Evolutionary conservation across 495 filamentous ascomycete genomes (phyloP), one percentile per base, ranked within the genome.

Genomic region (Tuber brumale): DNA sequence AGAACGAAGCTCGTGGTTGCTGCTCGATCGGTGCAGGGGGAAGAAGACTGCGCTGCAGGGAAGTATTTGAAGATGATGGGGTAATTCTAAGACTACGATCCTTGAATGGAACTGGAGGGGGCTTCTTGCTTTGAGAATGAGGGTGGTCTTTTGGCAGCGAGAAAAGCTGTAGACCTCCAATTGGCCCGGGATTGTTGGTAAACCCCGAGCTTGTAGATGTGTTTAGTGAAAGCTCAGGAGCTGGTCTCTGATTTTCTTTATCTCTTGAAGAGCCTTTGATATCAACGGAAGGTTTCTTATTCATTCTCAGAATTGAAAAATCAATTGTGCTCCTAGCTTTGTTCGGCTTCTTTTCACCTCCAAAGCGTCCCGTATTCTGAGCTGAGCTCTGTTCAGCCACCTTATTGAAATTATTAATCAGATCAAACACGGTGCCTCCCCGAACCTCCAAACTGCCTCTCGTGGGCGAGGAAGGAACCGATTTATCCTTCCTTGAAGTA

Each of bases 281-380:
- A 46, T 80, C 76, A 69, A 75, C 76, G 70, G 79, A 73, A 69
- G 78, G 79, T 69, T 79, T 82, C 48, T 83, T 83, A 21, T 83
- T 83, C 70, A 72, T 73, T 21, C 80, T 61, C 39, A 81, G 75
- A 37, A 81, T 79, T 10, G 73, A 79, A 71, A 79, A 81, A 72
- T 81, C 79, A 41, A 81, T 83, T 19, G 79, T 79, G 35, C 81
- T 83, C 46, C 77, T 80, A 14, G 74, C 74, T 75, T 83, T 82
- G 37, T 75, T 81, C 27, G 81, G 79, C 57, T 81, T 83, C 69
- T 82, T 83, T 66, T 73, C 72, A 46, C 78, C 81, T 31, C 73
- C 76, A 45, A 48, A 48, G 45, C 69, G 73, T 69, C 76, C 75
- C 42, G 70, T 61, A 71, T 61, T 76, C 45, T 70, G 46, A n/a